Percentiles rank a stretch among this genome's conserved stretches.
phyloP scores from a whole-genome alignment of 768 basidiomycete species.

The Leucosporidium scottii region DNA sequence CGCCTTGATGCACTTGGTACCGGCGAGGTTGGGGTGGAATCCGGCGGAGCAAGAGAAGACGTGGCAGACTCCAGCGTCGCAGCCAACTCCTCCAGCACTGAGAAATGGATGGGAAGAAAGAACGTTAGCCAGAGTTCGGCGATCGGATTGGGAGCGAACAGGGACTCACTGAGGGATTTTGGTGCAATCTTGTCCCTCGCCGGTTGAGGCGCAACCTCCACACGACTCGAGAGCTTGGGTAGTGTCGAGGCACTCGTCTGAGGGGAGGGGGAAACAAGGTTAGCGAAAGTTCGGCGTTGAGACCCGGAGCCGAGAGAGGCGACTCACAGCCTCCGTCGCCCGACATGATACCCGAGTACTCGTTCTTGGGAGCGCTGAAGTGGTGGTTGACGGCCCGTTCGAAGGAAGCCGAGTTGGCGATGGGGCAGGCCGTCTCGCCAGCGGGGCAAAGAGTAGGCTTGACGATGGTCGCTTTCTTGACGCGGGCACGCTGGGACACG shows the following conservation, averaged over 20 bases:
- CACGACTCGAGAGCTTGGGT: conserved; percentile 60
- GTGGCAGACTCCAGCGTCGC: conserved; percentile 43
- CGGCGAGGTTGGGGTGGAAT: conserved; percentile 14
- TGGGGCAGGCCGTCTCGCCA: conserved; percentile 28
- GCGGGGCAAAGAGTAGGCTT: too few relatives aligned
- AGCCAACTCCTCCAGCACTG: conserved; percentile 26
- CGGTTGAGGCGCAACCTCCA: conserved; percentile 64
- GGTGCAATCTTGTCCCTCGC: conserved; percentile 64
- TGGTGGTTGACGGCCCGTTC: conserved; percentile 20
- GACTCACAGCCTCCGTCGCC: conserved; percentile 23
- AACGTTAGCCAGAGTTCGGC: too few relatives aligned
- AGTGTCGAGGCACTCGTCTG: conserved; percentile 50
- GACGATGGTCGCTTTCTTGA: conserved; percentile 12
- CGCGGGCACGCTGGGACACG: conserved; percentile 17
- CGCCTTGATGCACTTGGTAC: conserved; percentile 16
- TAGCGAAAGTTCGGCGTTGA: too few relatives aligned
- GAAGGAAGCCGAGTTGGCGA: conserved; percentile 27
- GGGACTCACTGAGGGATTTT: conserved; percentile 44
- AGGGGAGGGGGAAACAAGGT: too few relatives aligned
- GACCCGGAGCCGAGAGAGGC: too few relatives aligned
- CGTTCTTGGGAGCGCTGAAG: conserved; percentile 2
- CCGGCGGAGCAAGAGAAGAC: conserved; percentile 40
- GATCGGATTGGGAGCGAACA: too few relatives aligned
- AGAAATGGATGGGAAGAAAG: background rate
- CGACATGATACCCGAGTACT: conserved; percentile 16